phyloP scores from a whole-genome alignment of 345 rosid species.

The Euclidium syriacum region DNA sequence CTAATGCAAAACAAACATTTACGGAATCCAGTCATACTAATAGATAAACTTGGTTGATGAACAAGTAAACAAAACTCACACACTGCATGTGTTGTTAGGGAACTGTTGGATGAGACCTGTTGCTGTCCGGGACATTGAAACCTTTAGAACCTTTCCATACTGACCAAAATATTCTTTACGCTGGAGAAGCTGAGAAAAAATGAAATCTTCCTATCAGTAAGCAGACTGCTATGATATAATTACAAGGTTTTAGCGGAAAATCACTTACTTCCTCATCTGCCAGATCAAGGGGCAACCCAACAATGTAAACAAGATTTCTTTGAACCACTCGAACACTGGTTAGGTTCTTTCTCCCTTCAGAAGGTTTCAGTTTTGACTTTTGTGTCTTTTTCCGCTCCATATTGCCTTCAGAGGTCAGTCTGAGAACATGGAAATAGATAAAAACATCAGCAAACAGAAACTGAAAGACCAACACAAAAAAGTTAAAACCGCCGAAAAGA shows the following conservation, averaged over 20 bases:
- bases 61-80: slow-evolving; percentile 43
- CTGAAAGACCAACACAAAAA: background rate
- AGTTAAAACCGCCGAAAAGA: background rate
- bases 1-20: background rate
- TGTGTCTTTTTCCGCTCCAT: slow-evolving; percentile 70
- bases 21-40: background rate
- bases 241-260: background rate
- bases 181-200: slow-evolving; percentile 60
- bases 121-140: slow-evolving; percentile 93
- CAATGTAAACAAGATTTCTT: slow-evolving; percentile 83
- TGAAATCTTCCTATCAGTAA: background rate
- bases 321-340: slow-evolving; percentile 80
- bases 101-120: slow-evolving; percentile 78
- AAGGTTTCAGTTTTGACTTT: slow-evolving; percentile 55
- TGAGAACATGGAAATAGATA: slow-evolving; percentile 13
- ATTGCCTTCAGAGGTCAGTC: slow-evolving; percentile 65
- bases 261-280: slow-evolving; percentile 79
- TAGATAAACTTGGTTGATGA: background rate
- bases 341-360: slow-evolving; percentile 75
- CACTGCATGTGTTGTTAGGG: slow-evolving; percentile 90
- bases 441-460: background rate
- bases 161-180: slow-evolving; percentile 76
- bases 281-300: slow-evolving; percentile 80
- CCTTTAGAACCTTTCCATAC: slow-evolving; percentile 87
- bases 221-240: background rate